Base-by-base conservation (phyloP, 192 early-diverging fungal species). In the Umbelopsis vinacea region DNA sequence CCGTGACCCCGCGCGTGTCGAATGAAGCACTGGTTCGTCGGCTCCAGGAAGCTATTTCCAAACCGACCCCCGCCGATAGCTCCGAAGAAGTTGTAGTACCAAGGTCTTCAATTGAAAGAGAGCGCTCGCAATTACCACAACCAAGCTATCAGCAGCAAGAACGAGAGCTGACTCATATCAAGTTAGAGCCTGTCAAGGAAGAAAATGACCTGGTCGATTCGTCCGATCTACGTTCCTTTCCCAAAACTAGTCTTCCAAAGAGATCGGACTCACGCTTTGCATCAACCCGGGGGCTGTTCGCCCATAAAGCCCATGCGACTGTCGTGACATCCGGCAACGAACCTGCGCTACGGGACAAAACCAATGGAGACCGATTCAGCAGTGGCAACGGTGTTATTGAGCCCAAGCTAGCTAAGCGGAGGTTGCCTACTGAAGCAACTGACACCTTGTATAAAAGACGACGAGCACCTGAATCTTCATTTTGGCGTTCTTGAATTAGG, bases 371-470 rank as follows among this genome's bases (percentile, higher is more conserved):
- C 33, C 23, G 26, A 35, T 35, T 63, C 10, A 63, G 15, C 7
- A 26, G 29, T 19, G 29, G 33, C 12, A 63, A 2, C 15, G 33
- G 23, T 3, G 11, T 26, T 10, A 11, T 7, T 4, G 57, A 63
- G 10, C 11, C 24, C 57, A 63, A 63, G 33, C 19, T 37, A n/a
- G 38, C 33, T 8, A 63, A 63, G 6, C 57, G 57, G 29, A 63
- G 57, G 57, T 63, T 63, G 14, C 57, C 57, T 17, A 19, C 24
- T 6, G 57, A 63, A 29, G 33, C 17, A 12, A 37, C 57, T n/a
- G 57, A 63, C n/a, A 37, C 24, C 57, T 63, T 63, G 57, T 63
- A 63, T n/a, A 63, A 63, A 37, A 6, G 57, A 63, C 26, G 57
- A 29, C 26, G 29, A 63, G 57, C 57, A 17, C 26, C 57, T 37